phyloP scores from a whole-genome alignment of 1,284 basidiomycete species.

The Rhizopogon parksii region DNA sequence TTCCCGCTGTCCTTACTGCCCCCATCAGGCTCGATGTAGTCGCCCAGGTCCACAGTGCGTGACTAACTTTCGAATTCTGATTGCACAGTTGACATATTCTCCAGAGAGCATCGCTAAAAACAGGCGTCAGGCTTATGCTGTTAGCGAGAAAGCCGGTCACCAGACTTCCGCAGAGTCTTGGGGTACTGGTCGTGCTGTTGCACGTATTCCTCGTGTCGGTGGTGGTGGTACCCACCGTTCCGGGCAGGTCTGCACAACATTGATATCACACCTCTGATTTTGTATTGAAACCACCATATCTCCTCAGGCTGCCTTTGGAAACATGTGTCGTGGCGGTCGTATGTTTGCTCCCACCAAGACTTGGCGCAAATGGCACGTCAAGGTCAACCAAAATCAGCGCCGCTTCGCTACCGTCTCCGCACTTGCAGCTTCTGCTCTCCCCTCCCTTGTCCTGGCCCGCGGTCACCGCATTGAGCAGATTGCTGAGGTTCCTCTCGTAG shows the following conservation, averaged over 20 bases:
- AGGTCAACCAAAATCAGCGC: constrained; percentile 99
- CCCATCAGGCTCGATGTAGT: constrained; percentile 99
- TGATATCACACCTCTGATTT: background rate
- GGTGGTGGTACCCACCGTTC: constrained; percentile 99
- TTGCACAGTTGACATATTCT: constrained; percentile 4
- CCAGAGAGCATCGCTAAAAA: constrained; percentile 98
- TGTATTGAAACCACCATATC: constrained; percentile 2
- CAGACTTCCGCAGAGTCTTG: constrained; percentile 99
- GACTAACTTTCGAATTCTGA: background rate
- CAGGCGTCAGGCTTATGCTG: constrained; percentile 96
- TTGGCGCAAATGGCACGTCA: constrained; percentile 99
- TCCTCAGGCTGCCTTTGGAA: constrained; percentile 90
- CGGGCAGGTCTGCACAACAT: constrained; percentile 62
- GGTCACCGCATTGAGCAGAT: constrained; percentile 99
- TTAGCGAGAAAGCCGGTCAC: constrained; percentile 97
- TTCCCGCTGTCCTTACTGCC: constrained; percentile 96
- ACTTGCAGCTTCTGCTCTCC: constrained; percentile 95
- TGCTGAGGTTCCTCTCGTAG: constrained; percentile 94
- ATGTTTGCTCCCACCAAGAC: constrained; percentile 99
- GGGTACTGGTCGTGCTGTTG: constrained; percentile 99
- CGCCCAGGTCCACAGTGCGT: constrained; percentile 95
- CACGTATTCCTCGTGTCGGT: constrained; percentile 99
- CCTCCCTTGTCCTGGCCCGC: constrained; percentile 97
- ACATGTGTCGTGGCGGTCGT: constrained; percentile 99
- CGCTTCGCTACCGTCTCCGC: constrained; percentile 98